A percentile compares a stretch with the other conserved stretches of the same genome.
phyloP scores from a whole-genome alignment of 2,329 filamentous ascomycete species.

The Stagonosporopsis tanaceti region DNA sequence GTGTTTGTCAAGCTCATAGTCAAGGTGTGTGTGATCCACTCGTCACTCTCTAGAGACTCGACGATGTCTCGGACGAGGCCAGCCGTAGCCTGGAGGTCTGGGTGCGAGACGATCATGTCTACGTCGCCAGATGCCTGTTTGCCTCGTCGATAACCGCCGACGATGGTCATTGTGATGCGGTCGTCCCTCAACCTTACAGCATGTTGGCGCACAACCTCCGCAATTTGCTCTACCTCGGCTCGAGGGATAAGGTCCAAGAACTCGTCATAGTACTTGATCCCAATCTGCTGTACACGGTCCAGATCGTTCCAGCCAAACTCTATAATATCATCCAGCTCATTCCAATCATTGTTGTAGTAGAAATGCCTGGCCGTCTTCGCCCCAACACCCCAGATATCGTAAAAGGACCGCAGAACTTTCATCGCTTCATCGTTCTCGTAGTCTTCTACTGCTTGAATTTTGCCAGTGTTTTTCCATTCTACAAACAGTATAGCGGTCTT shows the following conservation, averaged over 20 bases:
- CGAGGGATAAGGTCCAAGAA: slow-evolving; percentile 76
- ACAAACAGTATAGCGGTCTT: slow-evolving; percentile 82
- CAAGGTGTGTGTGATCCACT: slow-evolving; percentile 83
- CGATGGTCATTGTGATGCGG: slow-evolving; percentile 68
- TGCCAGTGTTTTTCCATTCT: slow-evolving; percentile 73
- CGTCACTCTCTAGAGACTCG: slow-evolving; percentile 69
- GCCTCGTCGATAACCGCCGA: slow-evolving; percentile 83
- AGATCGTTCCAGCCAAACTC: slow-evolving; percentile 80
- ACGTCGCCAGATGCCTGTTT: slow-evolving; percentile 80
- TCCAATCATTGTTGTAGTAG: slow-evolving; percentile 78
- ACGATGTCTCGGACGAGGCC: slow-evolving; percentile 79
- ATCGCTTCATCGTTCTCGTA: slow-evolving; percentile 71
- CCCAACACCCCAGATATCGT: slow-evolving; percentile 91
- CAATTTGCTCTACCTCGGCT: slow-evolving; percentile 75
- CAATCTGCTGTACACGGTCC: slow-evolving; percentile 86
- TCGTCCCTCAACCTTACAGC: slow-evolving; percentile 68
- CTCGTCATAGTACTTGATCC: slow-evolving; percentile 92
- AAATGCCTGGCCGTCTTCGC: slow-evolving; percentile 82
- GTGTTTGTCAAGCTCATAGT: slow-evolving; percentile 74
- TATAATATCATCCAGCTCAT: slow-evolving; percentile 84
- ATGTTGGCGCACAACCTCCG: slow-evolving; percentile 67
- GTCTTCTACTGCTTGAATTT: slow-evolving; percentile 69
- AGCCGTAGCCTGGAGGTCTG: slow-evolving; percentile 71
- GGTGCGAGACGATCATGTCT: slow-evolving; percentile 84
- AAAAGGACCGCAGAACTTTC: slow-evolving; percentile 73